Conservation (phyloP, 2,329 filamentous ascomycete genomes). For the Albophoma yamanashiensis region DNA sequence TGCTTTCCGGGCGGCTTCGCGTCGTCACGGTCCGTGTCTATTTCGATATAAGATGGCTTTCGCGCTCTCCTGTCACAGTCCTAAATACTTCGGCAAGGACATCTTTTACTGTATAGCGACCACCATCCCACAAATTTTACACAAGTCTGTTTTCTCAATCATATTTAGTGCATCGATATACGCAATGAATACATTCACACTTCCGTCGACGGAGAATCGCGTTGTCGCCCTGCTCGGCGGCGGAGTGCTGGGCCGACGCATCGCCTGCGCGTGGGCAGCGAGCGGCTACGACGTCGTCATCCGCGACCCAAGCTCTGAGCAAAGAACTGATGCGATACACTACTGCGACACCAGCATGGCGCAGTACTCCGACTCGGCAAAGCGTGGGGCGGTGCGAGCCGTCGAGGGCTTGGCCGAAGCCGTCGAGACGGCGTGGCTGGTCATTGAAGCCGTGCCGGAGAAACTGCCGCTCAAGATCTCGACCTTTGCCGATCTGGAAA, state of each 20-base stretch:
- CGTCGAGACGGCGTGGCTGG: slow-evolving; percentile 36
- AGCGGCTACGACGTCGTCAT: slow-evolving; percentile 31
- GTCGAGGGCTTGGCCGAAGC: slow-evolving; percentile 27
- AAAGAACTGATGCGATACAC: slow-evolving; percentile 22
- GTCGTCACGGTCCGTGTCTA: not conserved
- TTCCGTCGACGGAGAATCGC: not conserved
- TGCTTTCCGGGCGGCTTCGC: not conserved
- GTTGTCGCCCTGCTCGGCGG: slow-evolving; percentile 27
- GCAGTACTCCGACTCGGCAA: slow-evolving; percentile 12
- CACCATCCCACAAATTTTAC: not conserved
- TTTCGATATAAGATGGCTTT: not conserved
- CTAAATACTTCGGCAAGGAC: too few relatives aligned
- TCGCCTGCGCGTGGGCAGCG: slow-evolving; percentile 27
- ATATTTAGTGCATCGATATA: not conserved
- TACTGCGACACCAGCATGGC: slow-evolving; percentile 27
- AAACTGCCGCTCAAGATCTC: slow-evolving; percentile 35
- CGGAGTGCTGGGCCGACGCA: slow-evolving; percentile 31
- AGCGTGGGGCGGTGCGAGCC: slow-evolving; percentile 15
- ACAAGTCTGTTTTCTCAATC: too few relatives aligned
- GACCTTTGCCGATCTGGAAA: slow-evolving; percentile 35
- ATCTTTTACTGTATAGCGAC: not conserved
- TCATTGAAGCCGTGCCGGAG: slow-evolving; percentile 44
- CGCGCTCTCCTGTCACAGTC: not conserved
- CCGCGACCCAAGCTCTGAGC: slow-evolving; percentile 27
- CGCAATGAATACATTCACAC: not conserved